Base-by-base conservation (phyloP, 139 green algal genomes). In the Chlamydomonas asymmetrica region DNA sequence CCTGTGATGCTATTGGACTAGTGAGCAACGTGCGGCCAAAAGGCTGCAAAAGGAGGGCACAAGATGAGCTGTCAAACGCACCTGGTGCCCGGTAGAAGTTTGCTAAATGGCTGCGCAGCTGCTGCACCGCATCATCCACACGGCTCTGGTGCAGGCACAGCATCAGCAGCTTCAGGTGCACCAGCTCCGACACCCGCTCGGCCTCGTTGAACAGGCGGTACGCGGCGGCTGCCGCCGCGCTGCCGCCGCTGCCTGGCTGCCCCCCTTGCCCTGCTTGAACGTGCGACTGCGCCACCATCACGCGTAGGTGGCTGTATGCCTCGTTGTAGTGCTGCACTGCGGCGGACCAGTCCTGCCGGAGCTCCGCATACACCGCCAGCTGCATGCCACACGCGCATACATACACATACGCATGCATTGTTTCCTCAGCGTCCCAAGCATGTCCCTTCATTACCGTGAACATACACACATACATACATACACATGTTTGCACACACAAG, bases 161-260 rank as follows among this genome's bases (percentile, higher is more conserved):
- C 79, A 88, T 88, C 62, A 90, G 61, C n/a, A 87, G 63, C 74
- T 90, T 90, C 66, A 88, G 80, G 62, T 88, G 82, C 48, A 85
- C 61, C 59, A 86, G 79, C 76, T 90, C 85, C 1, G 80, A 76
- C 1, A 84, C 69, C 4, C n/a, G n/a, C n/a, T n/a, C n/a, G n/a
- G n/a, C n/a, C n/a, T n/a, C n/a, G n/a, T n/a, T n/a, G n/a, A n/a
- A n/a, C n/a, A 66, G 60, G 31, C 27, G 5, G 60, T 43, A 31
- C 29, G 5, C 6, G 60, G 31, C 5, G 29, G 32, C 31, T 31
- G 29, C 20, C 18, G 60, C 5, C 16, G 22, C 5, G 64, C 25
- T 7, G 64, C 40, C 27, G 64, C 25, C 5, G 64, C 23, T 4
- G 64, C 64, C 18, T 25, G 32, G 25, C 59, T 66, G 59, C 25